A percentile compares a stretch with the other conserved stretches of the same genome.
phyloP scores from a whole-genome alignment of 2,329 filamentous ascomycete genomes.

The Arthrobotrys conoides region DNA sequence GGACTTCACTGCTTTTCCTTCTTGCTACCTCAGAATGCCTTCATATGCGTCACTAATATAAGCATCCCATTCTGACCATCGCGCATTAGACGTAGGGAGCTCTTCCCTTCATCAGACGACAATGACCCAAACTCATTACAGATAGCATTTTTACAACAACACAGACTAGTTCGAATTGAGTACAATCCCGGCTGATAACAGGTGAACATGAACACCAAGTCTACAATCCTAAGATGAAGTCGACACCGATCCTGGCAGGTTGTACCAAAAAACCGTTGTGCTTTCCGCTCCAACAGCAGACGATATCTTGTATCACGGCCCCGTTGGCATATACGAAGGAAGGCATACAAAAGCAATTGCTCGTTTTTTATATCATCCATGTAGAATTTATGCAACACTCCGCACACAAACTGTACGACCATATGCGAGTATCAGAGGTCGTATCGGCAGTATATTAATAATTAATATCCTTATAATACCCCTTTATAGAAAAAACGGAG shows the following conservation, averaged over 20 bases:
- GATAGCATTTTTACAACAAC: no score
- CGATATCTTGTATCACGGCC: neutral
- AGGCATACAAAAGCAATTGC: neutral
- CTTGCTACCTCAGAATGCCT: no score
- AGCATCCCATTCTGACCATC: no score
- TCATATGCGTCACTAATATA: no score
- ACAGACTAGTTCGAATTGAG: no score
- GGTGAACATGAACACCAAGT: neutral
- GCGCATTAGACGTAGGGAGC: no score
- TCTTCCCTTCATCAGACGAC: no score
- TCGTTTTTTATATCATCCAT: conserved; percentile 1
- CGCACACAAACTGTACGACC: neutral
- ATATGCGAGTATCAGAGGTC: neutral
- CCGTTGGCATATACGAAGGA: no score
- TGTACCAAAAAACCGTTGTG: neutral
- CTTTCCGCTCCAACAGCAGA: neutral
- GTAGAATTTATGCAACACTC: neutral
- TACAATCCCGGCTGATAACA: neutral
- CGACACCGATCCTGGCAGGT: neutral
- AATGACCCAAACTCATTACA: no score
- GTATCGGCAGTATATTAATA: neutral
- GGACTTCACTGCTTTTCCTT: neutral
- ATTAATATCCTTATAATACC: no score
- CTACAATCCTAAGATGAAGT: neutral
- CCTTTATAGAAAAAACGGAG: neutral